Base-by-base conservation (phyloP, 2,329 filamentous ascomycete species). In the Sporothrix brunneoviolacea region DNA sequence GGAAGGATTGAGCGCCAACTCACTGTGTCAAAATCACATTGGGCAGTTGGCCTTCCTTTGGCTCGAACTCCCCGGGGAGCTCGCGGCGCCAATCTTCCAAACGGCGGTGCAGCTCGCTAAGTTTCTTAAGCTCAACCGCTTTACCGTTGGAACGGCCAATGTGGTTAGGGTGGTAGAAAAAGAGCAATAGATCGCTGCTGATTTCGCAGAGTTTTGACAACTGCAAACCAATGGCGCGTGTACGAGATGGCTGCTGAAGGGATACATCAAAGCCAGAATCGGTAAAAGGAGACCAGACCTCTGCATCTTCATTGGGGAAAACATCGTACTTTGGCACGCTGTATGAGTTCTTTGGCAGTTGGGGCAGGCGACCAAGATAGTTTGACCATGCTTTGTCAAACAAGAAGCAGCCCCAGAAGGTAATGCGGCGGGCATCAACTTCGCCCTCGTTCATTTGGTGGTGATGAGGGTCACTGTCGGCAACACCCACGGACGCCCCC, bases 371-470 rank as follows among this genome's bases (percentile, higher is more conserved):
- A 42, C 93, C 91, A 22, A 97, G 79, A 60, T 97, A 97, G 65
- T 96, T 97, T 44, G 91, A 95, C 91, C 91, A 97, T 66, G 89
- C 95, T 75, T 96, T 97, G 71, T 98, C 93, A 65, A 97, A 95
- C n/a, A 95, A 70, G 66, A 93, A 97, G 65, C 91, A 96, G 7
- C 93, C 93, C 93, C 93, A 97, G 62, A 96, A 97, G 0, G 93
- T 97, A 37, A 97, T 84, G 48, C 88, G 79, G 35, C 93, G 77
- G 3, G 90, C 91, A 68, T 98, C 93, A 35, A 94, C 79, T 65
- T 96, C 91, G 41, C 86, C 79, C 52, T 95, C 88, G 54, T 83
- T 82, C 57, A 91, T 53, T 10, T 54, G 50, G 18, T 43, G 75
- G 12, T 42, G 38, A 12, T 22, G 75, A 24, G 72, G 67, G 45